Percentiles rank a stretch among this genome's conserved stretches.
Evolutionary conservation across 768 basidiomycete genomes (phyloP).

Genomic region (Cystobasidium onofrii): DNA sequence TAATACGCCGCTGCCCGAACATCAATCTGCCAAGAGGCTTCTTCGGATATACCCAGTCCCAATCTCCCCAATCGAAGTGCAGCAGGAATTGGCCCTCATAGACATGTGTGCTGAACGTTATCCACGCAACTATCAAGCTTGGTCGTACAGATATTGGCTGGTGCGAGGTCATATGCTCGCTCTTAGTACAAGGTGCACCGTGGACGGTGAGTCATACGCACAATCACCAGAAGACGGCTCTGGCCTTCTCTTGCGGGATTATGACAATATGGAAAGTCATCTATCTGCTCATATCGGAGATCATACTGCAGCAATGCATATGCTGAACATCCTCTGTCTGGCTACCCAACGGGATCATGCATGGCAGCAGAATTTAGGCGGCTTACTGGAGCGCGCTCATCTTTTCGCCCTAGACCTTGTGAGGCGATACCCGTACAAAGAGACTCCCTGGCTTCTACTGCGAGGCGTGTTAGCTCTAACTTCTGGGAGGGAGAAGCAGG

Average conservation of each 20-base stretch:
- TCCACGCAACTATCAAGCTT: constrained; percentile 25
- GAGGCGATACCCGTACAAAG: constrained; percentile 9
- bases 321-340: not conserved
- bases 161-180: constrained; percentile 10
- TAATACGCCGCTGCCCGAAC: no score
- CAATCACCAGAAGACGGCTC: no score
- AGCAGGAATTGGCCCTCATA: constrained; percentile 8
- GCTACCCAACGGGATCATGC: not conserved
- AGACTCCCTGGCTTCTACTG: constrained; percentile 31
- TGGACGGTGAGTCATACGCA: not conserved
- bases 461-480: constrained; percentile 6
- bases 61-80: not conserved
- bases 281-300: not conserved
- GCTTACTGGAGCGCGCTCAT: not conserved
- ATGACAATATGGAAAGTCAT: not conserved
- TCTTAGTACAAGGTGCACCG: not conserved
- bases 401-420: not conserved
- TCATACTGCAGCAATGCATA: constrained; percentile 14
- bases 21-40: not conserved
- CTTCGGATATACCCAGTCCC: not conserved
- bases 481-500: no score
- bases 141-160: constrained; percentile 28
- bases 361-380: not conserved
- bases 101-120: constrained; percentile 2
- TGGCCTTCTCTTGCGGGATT: not conserved